A percentile compares a stretch with the other conserved stretches of the same genome.
phyloP scores from a whole-genome alignment of 2,329 filamentous ascomycete genomes.

The Exophiala aquamarina region DNA sequence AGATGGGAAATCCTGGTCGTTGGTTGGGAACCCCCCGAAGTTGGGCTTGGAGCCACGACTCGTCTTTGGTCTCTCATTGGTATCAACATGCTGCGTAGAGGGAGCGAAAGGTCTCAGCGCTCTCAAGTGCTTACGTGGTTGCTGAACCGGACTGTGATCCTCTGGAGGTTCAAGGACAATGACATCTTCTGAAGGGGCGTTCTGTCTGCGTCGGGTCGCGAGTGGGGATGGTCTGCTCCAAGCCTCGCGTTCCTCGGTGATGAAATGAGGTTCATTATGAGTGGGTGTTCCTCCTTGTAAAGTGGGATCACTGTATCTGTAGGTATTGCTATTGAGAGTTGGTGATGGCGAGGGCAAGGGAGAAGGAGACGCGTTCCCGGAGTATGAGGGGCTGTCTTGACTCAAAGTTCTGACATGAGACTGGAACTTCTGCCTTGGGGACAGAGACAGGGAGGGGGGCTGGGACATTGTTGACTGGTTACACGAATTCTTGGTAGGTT shows the following conservation, averaged over 20 bases:
- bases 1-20: background rate
- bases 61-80: conserved; percentile 19
- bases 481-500: background rate
- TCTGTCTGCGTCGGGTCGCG: background rate
- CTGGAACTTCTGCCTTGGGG: conserved; percentile 23
- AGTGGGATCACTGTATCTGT: conserved; percentile 2
- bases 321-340: conserved; percentile 4
- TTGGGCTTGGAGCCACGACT: conserved; percentile 8
- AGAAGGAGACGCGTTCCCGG: conserved; percentile 2
- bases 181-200: conserved; percentile 3
- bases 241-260: conserved; percentile 23
- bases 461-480: background rate
- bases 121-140: conserved; percentile 16
- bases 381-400: conserved; percentile 5
- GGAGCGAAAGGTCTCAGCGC: conserved; percentile 14
- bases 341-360: conserved; percentile 8
- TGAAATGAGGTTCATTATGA: conserved; percentile 16
- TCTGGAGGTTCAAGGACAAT: conserved; percentile 8
- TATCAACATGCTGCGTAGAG: background rate
- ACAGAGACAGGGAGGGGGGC: conserved; percentile 8
- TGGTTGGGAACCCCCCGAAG: background rate
- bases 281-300: background rate
- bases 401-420: conserved; percentile 20
- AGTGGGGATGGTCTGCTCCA: conserved; percentile 19
- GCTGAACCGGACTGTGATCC: conserved; percentile 4